phyloP scores from a whole-genome alignment of 345 rosid genomes.

The Rhodomyrtus tomentosa region DNA sequence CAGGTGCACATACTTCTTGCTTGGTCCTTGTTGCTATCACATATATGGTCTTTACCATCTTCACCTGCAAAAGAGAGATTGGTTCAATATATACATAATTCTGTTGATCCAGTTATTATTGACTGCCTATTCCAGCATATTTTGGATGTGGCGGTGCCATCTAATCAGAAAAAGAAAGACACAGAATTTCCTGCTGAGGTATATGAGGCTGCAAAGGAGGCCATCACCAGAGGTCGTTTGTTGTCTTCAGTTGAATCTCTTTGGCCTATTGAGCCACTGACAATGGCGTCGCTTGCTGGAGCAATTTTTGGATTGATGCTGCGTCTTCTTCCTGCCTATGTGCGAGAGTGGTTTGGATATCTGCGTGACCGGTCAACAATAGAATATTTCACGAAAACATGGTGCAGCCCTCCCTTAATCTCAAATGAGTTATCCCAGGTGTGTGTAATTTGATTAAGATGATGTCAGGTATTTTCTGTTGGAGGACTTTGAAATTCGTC shows the following conservation, averaged over 20 bases:
- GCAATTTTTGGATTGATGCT: conserved; percentile 84
- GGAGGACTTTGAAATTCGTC: not conserved
- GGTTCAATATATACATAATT: conserved; percentile 73
- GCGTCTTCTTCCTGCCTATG: conserved; percentile 84
- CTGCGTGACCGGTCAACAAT: conserved; percentile 75
- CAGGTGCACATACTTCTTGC: conserved; percentile 77
- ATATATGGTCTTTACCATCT: conserved; percentile 57
- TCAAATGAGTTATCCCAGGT: conserved; percentile 87
- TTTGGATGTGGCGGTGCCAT: conserved; percentile 42
- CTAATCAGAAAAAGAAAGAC: conserved; percentile 67
- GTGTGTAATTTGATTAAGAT: conserved; percentile 3
- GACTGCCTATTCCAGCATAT: conserved; percentile 93
- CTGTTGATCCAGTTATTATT: conserved; percentile 46
- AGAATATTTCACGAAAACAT: conserved; percentile 77
- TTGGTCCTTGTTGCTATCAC: conserved; percentile 85
- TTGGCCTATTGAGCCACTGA: conserved; percentile 61
- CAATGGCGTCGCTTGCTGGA: conserved; percentile 76
- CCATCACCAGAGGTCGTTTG: conserved; percentile 56
- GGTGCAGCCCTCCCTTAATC: conserved; percentile 90
- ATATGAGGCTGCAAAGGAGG: conserved; percentile 51
- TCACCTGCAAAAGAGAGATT: conserved; percentile 56
- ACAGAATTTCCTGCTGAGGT: conserved; percentile 39
- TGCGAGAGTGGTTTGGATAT: conserved; percentile 81
- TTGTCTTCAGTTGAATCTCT: conserved; percentile 62
- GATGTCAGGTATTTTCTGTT: not conserved